Percentiles rank a stretch among this genome's conserved stretches.
These are phyloP conservation scores for Talaromyces nanjingensis DNA, from an alignment of 495 filamentous ascomycete species.

Conservation along the genomic window DNA sequence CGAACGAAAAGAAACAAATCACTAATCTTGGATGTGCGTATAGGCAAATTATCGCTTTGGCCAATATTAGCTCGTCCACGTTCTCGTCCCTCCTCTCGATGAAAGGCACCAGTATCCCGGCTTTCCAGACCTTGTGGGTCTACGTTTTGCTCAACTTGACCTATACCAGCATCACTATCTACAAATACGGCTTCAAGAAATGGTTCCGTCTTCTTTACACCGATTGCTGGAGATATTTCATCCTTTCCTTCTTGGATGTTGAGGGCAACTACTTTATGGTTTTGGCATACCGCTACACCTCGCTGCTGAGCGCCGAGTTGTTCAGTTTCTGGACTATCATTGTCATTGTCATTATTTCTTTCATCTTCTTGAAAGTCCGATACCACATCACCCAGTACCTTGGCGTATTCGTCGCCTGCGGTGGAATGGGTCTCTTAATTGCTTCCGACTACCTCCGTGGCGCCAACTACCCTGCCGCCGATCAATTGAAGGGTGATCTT, in stretches of 20 bases:
- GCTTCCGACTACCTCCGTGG: constrained; percentile 81
- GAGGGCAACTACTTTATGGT: constrained; percentile 98
- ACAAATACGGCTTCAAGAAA: constrained; percentile 69
- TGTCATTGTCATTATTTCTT: constrained; percentile 80
- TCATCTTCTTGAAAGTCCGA: constrained; percentile 72
- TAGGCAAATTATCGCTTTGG: constrained; percentile 78
- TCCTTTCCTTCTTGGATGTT: constrained; percentile 88
- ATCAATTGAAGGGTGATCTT: constrained; percentile 85
- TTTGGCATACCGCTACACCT: constrained; percentile 88
- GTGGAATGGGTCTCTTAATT: constrained; percentile 87
- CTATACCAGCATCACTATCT: constrained; percentile 77
- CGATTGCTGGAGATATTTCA: constrained; percentile 91
- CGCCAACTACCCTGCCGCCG: constrained; percentile 42
- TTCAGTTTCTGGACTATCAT: constrained; percentile 99
- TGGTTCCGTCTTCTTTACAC: constrained; percentile 55
- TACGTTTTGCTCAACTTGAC: constrained; percentile 82
- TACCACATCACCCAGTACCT: constrained; percentile 78
- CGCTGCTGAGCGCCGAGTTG: constrained; percentile 81
- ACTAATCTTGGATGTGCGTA: neutral
- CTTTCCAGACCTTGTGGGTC: constrained; percentile 93
- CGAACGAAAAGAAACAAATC: neutral
- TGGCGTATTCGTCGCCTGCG: constrained; percentile 86
- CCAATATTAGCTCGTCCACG: constrained; percentile 84
- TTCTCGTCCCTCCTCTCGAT: constrained; percentile 68
- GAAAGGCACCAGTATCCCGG: constrained; percentile 74